Conservation (phyloP, 2,329 filamentous ascomycete genomes). For the Xylariales sp. region DNA sequence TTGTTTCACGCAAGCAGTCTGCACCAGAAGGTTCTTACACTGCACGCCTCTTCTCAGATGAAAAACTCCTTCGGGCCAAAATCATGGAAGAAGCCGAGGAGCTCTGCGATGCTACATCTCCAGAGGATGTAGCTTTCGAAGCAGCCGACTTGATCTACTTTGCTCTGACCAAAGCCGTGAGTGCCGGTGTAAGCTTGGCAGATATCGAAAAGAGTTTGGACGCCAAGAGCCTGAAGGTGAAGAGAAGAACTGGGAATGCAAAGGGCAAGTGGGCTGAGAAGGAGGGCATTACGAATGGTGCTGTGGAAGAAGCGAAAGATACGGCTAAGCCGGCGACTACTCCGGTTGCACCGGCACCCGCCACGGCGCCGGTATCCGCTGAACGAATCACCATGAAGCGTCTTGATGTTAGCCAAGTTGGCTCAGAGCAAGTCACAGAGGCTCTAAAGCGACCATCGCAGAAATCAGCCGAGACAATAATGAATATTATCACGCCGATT, state of each 20-base stretch:
- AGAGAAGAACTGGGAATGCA: conserved; percentile 86
- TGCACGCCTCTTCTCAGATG: conserved; percentile 84
- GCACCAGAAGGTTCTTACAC: conserved; percentile 92
- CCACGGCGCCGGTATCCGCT: conserved; percentile 34
- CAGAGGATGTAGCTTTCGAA: conserved; percentile 86
- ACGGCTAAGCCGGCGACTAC: conserved; percentile 28
- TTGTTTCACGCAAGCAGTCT: conserved; percentile 74
- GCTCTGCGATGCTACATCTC: conserved; percentile 78
- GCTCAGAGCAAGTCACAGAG: conserved; percentile 62
- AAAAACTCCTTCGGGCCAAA: conserved; percentile 85
- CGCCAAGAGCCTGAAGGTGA: conserved; percentile 92
- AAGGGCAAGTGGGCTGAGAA: conserved; percentile 91
- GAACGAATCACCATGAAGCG: conserved; percentile 77
- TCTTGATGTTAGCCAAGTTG: conserved; percentile 63
- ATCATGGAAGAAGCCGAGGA: conserved; percentile 99
- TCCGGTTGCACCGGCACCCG: conserved; percentile 28
- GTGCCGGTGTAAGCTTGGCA: conserved; percentile 77
- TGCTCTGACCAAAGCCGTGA: conserved; percentile 82
- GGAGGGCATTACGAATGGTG: conserved; percentile 55
- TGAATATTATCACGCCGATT: conserved; percentile 87
- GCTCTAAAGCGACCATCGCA: conserved; percentile 87
- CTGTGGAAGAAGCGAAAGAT: conserved; percentile 26
- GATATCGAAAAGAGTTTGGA: conserved; percentile 93
- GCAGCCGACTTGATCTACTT: conserved; percentile 96
- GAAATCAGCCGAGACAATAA: conserved; percentile 88